These are phyloP conservation scores for Scolecobasidium constrictum DNA, from an alignment of 2,329 filamentous ascomycete species.

Conservation along the genomic window DNA sequence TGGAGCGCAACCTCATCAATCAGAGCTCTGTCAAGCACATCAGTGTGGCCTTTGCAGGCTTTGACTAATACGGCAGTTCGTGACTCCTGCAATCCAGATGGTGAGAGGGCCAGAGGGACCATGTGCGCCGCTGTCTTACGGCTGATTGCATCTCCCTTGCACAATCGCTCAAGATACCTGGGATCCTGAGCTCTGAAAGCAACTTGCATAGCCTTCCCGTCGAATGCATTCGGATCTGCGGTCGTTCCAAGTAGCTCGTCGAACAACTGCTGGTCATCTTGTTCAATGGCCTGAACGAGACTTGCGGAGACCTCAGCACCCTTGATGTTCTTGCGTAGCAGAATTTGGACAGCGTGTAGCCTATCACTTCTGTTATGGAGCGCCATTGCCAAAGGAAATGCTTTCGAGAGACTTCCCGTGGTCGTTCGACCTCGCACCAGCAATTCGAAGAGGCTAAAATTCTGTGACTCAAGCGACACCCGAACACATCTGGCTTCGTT, in stretches of 20 bases:
- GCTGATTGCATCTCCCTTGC: neutral
- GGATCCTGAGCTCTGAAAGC: constrained; percentile 1
- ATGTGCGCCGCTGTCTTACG: neutral
- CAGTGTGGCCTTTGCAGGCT: neutral
- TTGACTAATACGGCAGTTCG: neutral
- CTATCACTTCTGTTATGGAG: neutral
- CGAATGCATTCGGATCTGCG: constrained; percentile 2
- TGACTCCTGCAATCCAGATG: neutral
- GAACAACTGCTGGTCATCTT: constrained; percentile 2
- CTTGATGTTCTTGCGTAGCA: neutral
- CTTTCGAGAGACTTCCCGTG: neutral
- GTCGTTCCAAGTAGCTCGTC: neutral
- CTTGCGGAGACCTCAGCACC: neutral
- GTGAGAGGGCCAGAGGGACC: constrained; percentile 1
- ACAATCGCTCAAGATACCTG: neutral
- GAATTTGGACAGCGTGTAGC: neutral
- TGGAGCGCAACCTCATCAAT: constrained; percentile 2
- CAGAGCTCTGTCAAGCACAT: constrained; percentile 3
- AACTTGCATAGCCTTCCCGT: constrained; percentile 4
- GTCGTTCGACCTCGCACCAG: neutral
- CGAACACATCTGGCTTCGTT: neutral
- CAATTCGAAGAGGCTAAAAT: neutral
- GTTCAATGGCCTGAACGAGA: neutral
- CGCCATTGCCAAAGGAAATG: neutral
- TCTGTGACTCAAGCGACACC: neutral